These are phyloP conservation scores for Pyrus pyrifolia DNA, from an alignment of 306 rosid genomes.

Conservation along the genomic window DNA sequence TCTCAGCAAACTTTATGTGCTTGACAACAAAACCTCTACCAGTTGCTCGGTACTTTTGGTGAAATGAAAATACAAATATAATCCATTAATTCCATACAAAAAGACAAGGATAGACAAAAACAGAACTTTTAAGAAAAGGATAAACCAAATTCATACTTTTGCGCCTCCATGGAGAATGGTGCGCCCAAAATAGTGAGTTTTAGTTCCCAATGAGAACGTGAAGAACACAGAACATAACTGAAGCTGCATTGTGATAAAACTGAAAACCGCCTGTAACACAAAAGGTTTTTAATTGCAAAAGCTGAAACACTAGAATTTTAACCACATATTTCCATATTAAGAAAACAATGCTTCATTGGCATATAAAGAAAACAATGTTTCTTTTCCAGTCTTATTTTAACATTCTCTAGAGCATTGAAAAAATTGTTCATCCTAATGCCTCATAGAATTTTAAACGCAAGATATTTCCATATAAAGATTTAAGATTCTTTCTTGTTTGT, in stretches of 20 bases:
- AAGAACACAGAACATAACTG: slow-evolving; percentile 97
- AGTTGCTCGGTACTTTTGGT: slow-evolving; percentile 89
- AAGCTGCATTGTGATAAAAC: slow-evolving; percentile 95
- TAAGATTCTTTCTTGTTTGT: too few species aligned
- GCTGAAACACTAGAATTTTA: neutral
- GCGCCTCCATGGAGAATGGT: slow-evolving; percentile 98
- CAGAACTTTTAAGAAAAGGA: neutral
- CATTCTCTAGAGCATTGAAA: neutral
- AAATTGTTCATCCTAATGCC: too few species aligned
- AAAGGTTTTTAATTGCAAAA: neutral
- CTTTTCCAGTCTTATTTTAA: neutral
- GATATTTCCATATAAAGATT: too few species aligned
- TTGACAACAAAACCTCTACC: slow-evolving; percentile 97
- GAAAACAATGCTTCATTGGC: too few species aligned
- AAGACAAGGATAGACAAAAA: neutral
- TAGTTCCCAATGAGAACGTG: slow-evolving; percentile 92
- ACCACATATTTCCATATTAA: neutral
- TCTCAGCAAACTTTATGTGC: slow-evolving; percentile 94
- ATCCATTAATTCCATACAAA: slow-evolving; percentile 6
- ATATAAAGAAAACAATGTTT: neutral
- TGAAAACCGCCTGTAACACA: slow-evolving; percentile 77
- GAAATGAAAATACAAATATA: slow-evolving; percentile 13
- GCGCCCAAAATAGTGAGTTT: slow-evolving; percentile 97
- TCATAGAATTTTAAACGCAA: too few species aligned
- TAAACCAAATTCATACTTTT: slow-evolving; percentile 42